Evolutionary conservation across 306 rosid species (phyloP).

Genomic region (Senna siamea): DNA sequence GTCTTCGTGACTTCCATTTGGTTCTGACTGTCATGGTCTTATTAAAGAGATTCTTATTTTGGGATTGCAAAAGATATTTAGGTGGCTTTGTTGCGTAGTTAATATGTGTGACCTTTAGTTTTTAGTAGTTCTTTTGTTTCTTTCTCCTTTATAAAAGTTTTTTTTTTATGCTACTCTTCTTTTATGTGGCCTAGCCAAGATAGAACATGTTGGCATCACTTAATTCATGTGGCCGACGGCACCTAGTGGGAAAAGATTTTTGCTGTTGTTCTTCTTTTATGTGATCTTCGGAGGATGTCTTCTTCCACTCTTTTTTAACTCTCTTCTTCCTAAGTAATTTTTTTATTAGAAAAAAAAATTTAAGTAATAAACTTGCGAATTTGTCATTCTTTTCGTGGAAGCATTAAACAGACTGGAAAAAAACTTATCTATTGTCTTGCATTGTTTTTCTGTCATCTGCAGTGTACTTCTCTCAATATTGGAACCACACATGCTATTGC

Average conservation of each 20-base stretch:
- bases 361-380: conserved; percentile 7
- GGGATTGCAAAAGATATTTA: too few species aligned
- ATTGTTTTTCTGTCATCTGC: conserved; percentile 36
- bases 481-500: conserved; percentile 89
- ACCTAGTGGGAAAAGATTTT: too few species aligned
- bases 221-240: too few species aligned
- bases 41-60: too few species aligned
- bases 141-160: background rate
- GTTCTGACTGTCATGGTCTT: too few species aligned
- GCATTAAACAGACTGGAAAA: conserved; percentile 19
- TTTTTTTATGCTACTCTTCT: too few species aligned
- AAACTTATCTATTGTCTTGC: conserved; percentile 34
- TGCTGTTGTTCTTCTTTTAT: too few species aligned
- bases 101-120: background rate
- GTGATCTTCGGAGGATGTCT: background rate
- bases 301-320: background rate
- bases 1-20: too few species aligned
- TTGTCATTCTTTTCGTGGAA: conserved; percentile 14
- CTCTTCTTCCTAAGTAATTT: background rate
- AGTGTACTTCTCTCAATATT: conserved; percentile 87
- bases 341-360: too few species aligned
- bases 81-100: background rate
- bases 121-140: background rate
- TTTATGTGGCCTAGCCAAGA: too few species aligned
- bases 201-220: too few species aligned